Conservation (phyloP, 305 asterid genomes). For the Fraxinus xanthoxyloides region DNA sequence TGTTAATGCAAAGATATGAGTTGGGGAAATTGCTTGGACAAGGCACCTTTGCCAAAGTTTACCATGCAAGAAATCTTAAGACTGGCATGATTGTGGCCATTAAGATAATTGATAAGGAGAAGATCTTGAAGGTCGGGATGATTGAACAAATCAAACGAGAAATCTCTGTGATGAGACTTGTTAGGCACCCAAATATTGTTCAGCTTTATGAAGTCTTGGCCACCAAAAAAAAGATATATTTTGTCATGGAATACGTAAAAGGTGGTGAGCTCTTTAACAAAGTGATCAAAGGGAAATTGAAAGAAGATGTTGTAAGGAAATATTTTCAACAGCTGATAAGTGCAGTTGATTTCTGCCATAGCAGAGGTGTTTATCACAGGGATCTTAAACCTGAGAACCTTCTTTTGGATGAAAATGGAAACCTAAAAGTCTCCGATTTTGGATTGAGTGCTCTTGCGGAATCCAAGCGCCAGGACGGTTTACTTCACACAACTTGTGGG, state of each 20-base stretch:
- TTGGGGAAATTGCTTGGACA: constrained; percentile 76
- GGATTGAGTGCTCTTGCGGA: constrained; percentile 70
- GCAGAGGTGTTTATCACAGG: constrained; percentile 69
- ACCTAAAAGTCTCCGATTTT: constrained; percentile 66
- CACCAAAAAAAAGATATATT: constrained; percentile 56
- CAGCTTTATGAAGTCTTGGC: constrained; percentile 79
- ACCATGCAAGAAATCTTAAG: constrained; percentile 54
- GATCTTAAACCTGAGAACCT: constrained; percentile 80
- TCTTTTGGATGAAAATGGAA: constrained; percentile 63
- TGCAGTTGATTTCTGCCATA: constrained; percentile 75
- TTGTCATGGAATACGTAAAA: constrained; percentile 63
- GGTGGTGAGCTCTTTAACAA: constrained; percentile 78
- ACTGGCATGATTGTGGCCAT: constrained; percentile 56
- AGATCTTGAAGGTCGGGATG: constrained; percentile 60
- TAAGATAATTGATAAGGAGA: constrained; percentile 66
- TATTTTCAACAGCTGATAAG: constrained; percentile 67
- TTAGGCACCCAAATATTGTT: constrained; percentile 63
- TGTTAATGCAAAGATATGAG: constrained; percentile 64
- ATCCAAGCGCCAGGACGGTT: constrained; percentile 54
- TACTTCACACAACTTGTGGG: constrained; percentile 75
- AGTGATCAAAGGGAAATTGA: constrained; percentile 57
- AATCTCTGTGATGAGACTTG: constrained; percentile 61
- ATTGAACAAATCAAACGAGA: constrained; percentile 67
- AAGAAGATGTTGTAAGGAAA: constrained; percentile 56
- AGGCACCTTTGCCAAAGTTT: constrained; percentile 79